A percentile compares a stretch with the other conserved stretches of the same genome.
phyloP scores from a whole-genome alignment of 164 flowering plant species.

The Kalanchoe fedtschenkoi region DNA sequence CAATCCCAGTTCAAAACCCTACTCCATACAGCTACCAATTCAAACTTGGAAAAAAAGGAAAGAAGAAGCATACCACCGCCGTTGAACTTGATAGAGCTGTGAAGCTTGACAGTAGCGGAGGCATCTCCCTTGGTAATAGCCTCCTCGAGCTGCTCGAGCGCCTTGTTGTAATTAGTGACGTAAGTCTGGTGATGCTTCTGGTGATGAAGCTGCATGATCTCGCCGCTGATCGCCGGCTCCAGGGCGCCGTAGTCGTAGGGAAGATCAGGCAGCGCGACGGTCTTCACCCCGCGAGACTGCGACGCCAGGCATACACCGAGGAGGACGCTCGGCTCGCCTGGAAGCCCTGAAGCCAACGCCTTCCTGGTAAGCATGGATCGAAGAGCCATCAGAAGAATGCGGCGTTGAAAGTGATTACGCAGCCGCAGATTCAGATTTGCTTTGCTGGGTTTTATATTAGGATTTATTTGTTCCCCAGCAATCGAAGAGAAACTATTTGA shows the following conservation, averaged over 20 bases:
- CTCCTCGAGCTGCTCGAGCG: conserved; percentile 61
- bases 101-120: conserved; percentile 48
- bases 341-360: neutral
- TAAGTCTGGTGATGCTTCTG: conserved; percentile 93
- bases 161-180: conserved; percentile 73
- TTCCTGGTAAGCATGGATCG: neutral
- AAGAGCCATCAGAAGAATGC: neutral
- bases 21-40: too few species aligned
- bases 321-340: neutral
- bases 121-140: conserved; percentile 56
- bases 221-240: conserved; percentile 85
- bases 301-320: neutral
- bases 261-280: conserved; percentile 78
- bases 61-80: too few species aligned
- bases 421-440: too few species aligned
- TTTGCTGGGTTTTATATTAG: too few species aligned
- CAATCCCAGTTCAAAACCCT: too few species aligned
- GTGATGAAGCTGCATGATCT: conserved; percentile 91
- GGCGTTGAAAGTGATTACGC: too few species aligned
- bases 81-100: conserved; percentile 84
- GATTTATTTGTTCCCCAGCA: too few species aligned
- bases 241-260: conserved; percentile 83
- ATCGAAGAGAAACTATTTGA: too few species aligned
- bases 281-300: conserved; percentile 39
- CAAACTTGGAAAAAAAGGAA: too few species aligned